These are phyloP conservation scores for Chionographis japonica DNA, from an alignment of 106 monocot genomes.

Conservation along the genomic window DNA sequence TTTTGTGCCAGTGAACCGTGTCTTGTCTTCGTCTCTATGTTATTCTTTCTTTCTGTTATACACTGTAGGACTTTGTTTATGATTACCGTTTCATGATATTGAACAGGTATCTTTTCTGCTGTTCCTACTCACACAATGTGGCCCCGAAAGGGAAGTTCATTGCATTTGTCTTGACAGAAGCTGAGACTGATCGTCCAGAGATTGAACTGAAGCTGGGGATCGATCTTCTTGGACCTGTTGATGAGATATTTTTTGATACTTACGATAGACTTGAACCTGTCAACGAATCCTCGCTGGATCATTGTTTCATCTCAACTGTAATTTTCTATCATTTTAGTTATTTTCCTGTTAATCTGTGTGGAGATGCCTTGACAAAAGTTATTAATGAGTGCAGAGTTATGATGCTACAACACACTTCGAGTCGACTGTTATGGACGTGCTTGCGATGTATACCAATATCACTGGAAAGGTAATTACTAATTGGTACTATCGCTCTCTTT, in stretches of 20 bases:
- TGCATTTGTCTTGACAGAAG: constrained; percentile 90
- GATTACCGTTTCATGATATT: not conserved
- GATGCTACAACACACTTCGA: constrained; percentile 98
- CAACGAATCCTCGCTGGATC: constrained; percentile 78
- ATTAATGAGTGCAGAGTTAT: constrained; percentile 65
- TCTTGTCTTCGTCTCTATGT: not conserved
- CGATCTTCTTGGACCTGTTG: constrained; percentile 89
- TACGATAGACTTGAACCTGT: constrained; percentile 85
- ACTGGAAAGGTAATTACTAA: constrained; percentile 78
- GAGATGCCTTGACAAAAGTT: not conserved
- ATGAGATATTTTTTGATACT: constrained; percentile 88
- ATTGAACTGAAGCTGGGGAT: constrained; percentile 74
- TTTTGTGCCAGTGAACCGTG: not conserved
- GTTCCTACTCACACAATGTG: constrained; percentile 89
- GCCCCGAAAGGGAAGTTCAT: constrained; percentile 96
- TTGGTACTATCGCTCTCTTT: too few species aligned
- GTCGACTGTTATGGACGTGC: constrained; percentile 90
- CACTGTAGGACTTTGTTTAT: too few species aligned
- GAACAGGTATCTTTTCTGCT: constrained; percentile 93
- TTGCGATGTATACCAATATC: constrained; percentile 78
- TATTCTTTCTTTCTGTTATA: not conserved
- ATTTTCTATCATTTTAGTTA: constrained; percentile 13
- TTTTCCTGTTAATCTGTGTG: not conserved
- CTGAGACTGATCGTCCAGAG: constrained; percentile 80
- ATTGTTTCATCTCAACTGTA: constrained; percentile 96